phyloP scores from a whole-genome alignment of 495 filamentous ascomycete species.

The Margaritispora aquatica region DNA sequence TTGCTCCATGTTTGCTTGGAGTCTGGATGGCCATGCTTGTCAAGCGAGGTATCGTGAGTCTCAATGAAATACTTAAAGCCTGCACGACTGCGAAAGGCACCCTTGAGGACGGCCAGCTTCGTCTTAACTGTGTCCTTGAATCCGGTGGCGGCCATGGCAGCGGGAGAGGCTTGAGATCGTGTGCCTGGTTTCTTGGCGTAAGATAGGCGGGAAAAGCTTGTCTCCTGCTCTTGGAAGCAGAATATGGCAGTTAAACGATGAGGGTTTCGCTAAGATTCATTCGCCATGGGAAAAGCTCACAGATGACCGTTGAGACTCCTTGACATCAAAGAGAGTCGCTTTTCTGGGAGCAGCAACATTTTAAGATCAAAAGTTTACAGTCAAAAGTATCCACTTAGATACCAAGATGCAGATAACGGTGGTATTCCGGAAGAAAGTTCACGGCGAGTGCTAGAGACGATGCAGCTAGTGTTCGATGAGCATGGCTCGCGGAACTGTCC shows the following conservation, averaged over 20 bases:
- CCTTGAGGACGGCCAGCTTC: constrained; percentile 12
- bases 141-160: constrained; percentile 9
- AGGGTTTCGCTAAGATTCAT: too few species aligned
- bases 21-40: constrained; percentile 22
- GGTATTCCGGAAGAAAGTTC: not conserved
- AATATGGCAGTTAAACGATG: too few species aligned
- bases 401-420: not conserved
- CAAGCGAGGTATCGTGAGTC: constrained; percentile 24
- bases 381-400: not conserved
- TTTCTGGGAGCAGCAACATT: not conserved
- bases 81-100: constrained; percentile 21
- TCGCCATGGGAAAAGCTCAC: not conserved
- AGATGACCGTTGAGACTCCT: not conserved
- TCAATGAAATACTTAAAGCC: constrained; percentile 24
- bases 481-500: not conserved
- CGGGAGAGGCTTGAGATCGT: not conserved
- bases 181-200: not conserved
- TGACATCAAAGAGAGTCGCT: not conserved
- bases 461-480: not conserved
- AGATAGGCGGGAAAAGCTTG: not conserved
- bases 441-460: not conserved
- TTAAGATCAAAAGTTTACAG: not conserved
- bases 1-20: constrained; percentile 19
- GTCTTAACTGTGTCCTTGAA: not conserved
- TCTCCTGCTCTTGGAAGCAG: too few species aligned